Conservation (phyloP, 805 yeast species). For the Komagataella phaffii region DNA sequence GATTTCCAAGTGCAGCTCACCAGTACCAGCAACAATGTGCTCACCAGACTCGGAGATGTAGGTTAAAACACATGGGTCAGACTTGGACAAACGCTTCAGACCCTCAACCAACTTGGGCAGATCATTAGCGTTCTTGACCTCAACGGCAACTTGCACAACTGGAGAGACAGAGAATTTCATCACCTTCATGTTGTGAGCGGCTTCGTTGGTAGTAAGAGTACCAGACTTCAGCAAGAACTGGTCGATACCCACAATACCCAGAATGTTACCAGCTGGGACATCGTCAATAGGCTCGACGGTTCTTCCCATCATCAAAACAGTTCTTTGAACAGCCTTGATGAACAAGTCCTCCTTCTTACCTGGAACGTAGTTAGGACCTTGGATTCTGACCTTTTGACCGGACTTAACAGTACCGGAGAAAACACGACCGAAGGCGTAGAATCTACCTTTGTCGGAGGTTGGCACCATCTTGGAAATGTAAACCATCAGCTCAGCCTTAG, state of each 20-base stretch:
- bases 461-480: slow-evolving; percentile 99
- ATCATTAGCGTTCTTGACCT: slow-evolving; percentile 98
- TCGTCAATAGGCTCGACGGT: slow-evolving; percentile 95
- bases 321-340: slow-evolving; percentile 96
- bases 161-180: slow-evolving; percentile 99
- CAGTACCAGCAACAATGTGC: slow-evolving; percentile 99
- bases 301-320: slow-evolving; percentile 99
- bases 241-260: slow-evolving; percentile 99
- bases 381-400: slow-evolving; percentile 98
- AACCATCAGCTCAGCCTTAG: slow-evolving; percentile 94
- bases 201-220: slow-evolving; percentile 93
- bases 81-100: slow-evolving; percentile 98
- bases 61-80: slow-evolving; percentile 96
- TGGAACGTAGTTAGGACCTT: slow-evolving; percentile 99
- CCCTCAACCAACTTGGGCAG: slow-evolving; percentile 99
- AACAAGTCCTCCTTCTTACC: slow-evolving; percentile 97
- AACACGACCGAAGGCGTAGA: slow-evolving; percentile 99
- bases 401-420: slow-evolving; percentile 98
- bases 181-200: slow-evolving; percentile 98
- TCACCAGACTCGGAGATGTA: slow-evolving; percentile 91
- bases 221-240: slow-evolving; percentile 99
- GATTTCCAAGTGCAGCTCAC: slow-evolving; percentile 99
- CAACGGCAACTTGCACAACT: slow-evolving; percentile 99
- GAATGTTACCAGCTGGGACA: slow-evolving; percentile 99
- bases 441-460: slow-evolving; percentile 99